Conservation (phyloP, 2,329 filamentous ascomycete genomes). For the Penicillium sp. region DNA sequence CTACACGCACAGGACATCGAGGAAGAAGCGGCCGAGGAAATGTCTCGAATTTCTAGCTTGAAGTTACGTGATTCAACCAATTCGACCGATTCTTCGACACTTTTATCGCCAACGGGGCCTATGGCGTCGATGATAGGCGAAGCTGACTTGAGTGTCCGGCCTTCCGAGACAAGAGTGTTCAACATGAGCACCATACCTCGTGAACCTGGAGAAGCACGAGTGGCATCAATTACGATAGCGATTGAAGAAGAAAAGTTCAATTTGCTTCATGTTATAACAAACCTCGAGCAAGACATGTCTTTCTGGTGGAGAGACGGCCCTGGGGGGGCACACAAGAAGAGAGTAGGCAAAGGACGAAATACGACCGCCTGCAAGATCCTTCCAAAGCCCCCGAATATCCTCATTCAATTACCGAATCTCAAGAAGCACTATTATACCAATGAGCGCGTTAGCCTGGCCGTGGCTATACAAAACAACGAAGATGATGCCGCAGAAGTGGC, state of each 20-base stretch:
- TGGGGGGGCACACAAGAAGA: constrained; percentile 32
- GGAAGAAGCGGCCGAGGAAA: constrained; percentile 19
- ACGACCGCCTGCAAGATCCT: constrained; percentile 64
- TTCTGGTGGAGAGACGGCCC: constrained; percentile 41
- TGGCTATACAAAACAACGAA: constrained; percentile 77
- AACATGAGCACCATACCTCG: constrained; percentile 69
- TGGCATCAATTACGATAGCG: constrained; percentile 59
- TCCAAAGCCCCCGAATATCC: constrained; percentile 88
- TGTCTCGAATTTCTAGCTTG: constrained; percentile 29
- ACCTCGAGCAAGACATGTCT: constrained; percentile 19
- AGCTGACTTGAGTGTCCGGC: constrained; percentile 61
- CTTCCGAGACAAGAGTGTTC: constrained; percentile 66
- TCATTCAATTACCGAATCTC: constrained; percentile 62
- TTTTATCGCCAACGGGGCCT: constrained; percentile 32
- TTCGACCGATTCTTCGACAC: constrained; percentile 22
- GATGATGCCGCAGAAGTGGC: constrained; percentile 70
- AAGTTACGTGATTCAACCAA: constrained; percentile 31
- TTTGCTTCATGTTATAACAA: constrained; percentile 61
- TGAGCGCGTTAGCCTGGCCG: constrained; percentile 64
- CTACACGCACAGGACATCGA: constrained; percentile 32
- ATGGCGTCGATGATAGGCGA: constrained; percentile 49
- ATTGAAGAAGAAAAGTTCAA: constrained; percentile 64
- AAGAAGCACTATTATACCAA: constrained; percentile 78
- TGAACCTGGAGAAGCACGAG: constrained; percentile 73
- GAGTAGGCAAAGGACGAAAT: constrained; percentile 44